Percentiles rank a stretch among this genome's conserved stretches.
These are phyloP conservation scores for Pseudogymnoascus sp. DNA, from an alignment of 2,329 filamentous ascomycete species.

Conservation along the genomic window DNA sequence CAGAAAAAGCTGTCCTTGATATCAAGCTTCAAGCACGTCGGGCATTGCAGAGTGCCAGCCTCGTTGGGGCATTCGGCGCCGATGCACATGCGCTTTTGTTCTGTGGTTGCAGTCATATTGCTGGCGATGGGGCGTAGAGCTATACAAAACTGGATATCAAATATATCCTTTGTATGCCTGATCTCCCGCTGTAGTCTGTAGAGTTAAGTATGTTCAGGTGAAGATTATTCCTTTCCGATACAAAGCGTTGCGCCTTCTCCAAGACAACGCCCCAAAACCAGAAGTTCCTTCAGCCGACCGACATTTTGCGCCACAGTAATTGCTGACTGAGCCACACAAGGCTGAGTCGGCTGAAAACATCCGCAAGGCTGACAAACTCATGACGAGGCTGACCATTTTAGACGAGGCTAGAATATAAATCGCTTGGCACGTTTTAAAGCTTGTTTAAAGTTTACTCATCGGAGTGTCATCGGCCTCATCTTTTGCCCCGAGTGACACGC, in stretches of 20 bases:
- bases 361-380: background rate
- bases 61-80: constrained; percentile 81
- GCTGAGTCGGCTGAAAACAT: background rate
- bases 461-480: background rate
- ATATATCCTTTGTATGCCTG: background rate
- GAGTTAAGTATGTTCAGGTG: background rate
- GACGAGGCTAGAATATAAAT: background rate
- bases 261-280: background rate
- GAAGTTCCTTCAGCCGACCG: background rate
- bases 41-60: constrained; percentile 80
- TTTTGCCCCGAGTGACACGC: background rate
- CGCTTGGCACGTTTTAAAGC: background rate
- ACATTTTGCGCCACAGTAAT: background rate
- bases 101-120: background rate
- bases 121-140: background rate
- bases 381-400: background rate
- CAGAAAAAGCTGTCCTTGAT: constrained; percentile 92
- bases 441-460: background rate
- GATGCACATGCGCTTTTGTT: constrained; percentile 58
- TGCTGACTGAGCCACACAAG: background rate
- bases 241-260: background rate
- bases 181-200: background rate
- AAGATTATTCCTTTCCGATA: background rate
- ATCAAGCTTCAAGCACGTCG: constrained; percentile 84
- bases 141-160: background rate